A percentile compares a stretch with the other conserved stretches of the same genome.
Evolutionary conservation across 208 protist genomes (phyloP).

Genomic region (Strigomonas culicis): DNA sequence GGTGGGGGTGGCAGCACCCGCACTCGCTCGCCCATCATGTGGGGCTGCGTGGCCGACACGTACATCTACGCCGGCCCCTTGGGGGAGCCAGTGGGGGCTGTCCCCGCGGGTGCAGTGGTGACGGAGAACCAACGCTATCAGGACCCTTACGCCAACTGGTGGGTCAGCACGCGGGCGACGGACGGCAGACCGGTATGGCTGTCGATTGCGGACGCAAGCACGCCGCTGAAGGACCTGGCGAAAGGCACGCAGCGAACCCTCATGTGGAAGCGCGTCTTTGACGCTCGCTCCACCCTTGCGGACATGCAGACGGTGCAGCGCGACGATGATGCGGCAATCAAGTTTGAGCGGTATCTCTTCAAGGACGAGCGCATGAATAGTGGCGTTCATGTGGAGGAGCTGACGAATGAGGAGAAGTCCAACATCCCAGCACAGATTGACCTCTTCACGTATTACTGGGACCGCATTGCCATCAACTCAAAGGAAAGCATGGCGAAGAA

Average conservation of each 20-base stretch:
- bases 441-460: constrained; percentile 51
- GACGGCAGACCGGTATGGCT: constrained; percentile 56
- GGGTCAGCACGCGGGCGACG: constrained; percentile 37
- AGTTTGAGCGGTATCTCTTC: neutral
- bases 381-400: neutral
- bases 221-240: neutral
- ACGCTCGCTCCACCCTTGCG: constrained; percentile 14
- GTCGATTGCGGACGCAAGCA: neutral
- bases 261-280: constrained; percentile 41
- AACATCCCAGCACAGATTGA: constrained; percentile 18
- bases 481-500: neutral
- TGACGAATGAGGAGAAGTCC: neutral
- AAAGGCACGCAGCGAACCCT: neutral
- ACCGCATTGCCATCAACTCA: neutral
- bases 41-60: constrained; percentile 37
- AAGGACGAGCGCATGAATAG: neutral
- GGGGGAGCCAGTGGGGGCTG: constrained; percentile 47
- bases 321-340: constrained; percentile 2
- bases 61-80: constrained; percentile 59
- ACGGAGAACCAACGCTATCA: constrained; percentile 46
- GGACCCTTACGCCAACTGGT: constrained; percentile 70
- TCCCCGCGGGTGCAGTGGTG: constrained; percentile 43
- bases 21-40: constrained; percentile 35
- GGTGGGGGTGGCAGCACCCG: neutral
- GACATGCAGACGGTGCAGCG: neutral